Evolutionary conservation across 116 monocot genomes (phyloP), one percentile per base, ranked within the genome.

Genomic region (Cymodocea nodosa): DNA sequence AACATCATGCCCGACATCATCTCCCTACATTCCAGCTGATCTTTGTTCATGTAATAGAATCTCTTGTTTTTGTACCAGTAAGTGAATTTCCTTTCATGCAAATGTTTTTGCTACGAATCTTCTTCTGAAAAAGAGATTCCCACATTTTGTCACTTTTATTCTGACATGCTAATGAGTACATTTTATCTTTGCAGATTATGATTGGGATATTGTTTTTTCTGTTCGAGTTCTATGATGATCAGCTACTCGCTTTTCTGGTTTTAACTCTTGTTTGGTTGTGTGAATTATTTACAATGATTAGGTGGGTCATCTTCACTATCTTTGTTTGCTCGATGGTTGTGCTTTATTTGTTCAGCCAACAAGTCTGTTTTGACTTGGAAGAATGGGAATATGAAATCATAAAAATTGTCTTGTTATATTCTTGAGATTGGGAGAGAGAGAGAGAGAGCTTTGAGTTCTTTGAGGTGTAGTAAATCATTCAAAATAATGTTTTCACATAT

Each of bases 181-280:
- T 35, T 70, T 15, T 22, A 35, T 37, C 17, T 62, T 22, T 85
- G 71, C 88, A 97, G 97, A 97, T 97, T 23, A 97, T 97, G 97
- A 86, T 97, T 64, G 94, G 97, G 23, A 97, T 97, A 53, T 68
- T 97, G 35, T 97, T 97, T 76, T 97, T 97, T 61, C 85, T 97
- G 30, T 91, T 97, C 68, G 97, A 97, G 76, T 97, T 97, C 72
- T 97, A 97, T 71, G 97, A 97, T 79, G 97, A 97, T 62, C 97
- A 91, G 71, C 76, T 91, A 23, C 91, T 97, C 67, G 97, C 97
- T 34, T 97, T 97, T 66, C 72, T 97, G 68, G 92, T 97, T 51
- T 73, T 97, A 68, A 86, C 87, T 64, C 90, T 97, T 76, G 91
- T 97, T 15, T 97, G 97, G 97, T 69, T 97, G 54, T 97, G 97